Evolutionary conservation across 331 rosid species (phyloP).

Genomic region (Malus hybrid): DNA sequence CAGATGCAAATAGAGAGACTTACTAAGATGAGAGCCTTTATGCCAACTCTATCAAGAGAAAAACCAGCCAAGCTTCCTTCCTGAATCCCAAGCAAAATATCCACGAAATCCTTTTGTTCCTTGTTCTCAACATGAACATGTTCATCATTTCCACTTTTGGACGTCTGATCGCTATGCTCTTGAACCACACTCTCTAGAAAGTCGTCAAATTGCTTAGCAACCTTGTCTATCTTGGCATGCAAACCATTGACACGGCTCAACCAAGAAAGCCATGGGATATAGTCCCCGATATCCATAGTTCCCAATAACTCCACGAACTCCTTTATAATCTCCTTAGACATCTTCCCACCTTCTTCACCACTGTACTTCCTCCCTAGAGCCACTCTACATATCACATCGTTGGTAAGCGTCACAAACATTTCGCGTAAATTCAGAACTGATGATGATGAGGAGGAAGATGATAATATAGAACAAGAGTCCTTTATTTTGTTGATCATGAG

Average conservation of each 20-base stretch:
- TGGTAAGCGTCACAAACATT: not conserved
- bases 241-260: not conserved
- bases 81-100: not conserved
- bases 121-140: not conserved
- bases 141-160: not conserved
- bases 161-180: not conserved
- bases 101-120: not conserved
- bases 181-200: constrained; percentile 1
- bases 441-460: not conserved
- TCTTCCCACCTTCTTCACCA: not conserved
- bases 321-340: not conserved
- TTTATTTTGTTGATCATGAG: constrained; percentile 19
- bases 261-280: constrained; percentile 10
- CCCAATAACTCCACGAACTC: not conserved
- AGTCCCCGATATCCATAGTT: not conserved
- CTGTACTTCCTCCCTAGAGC: constrained; percentile 3
- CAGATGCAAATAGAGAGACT: not conserved
- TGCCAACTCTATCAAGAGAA: not conserved
- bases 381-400: not conserved
- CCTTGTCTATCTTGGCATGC: not conserved
- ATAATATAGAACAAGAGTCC: not conserved
- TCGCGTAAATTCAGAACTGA: not conserved
- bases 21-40: constrained; percentile 10
- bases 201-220: constrained; percentile 5
- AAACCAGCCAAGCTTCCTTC: not conserved